Base-by-base conservation (phyloP, 2,329 filamentous ascomycete species). In the Pyrenochaeta sp. region DNA sequence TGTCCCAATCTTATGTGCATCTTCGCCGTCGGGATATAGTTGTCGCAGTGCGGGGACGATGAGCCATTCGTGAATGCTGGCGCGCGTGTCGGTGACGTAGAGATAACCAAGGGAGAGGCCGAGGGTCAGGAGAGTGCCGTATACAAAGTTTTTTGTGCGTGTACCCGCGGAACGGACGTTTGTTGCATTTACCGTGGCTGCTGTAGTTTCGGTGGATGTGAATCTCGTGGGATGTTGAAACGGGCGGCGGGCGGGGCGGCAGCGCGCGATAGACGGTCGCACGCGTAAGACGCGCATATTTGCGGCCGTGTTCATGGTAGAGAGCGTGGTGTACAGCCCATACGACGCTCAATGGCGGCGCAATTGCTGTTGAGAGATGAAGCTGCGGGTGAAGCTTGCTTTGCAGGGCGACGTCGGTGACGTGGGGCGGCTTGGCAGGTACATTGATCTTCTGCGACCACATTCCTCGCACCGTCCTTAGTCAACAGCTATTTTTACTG, bases 1-100 rank as follows among this genome's bases (percentile, higher is more conserved):
- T 2, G 91, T 92, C 45, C 91, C 90, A 18, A 83, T 81, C 69
- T 96, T 89, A 74, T 99, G 95, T n/a, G 94, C 95, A 33, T 96
- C 92, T 76, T 99, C 95, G 52, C 90, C 90, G 66, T 95, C 90
- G 4, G 88, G 83, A 74, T 86, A 89, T 52, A 90, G 52, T 46
- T 82, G 77, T 44, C 91, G 87, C 4, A 95, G 71, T 15, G 87
- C 70, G 0, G 84, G 90, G 2, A 90, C 77, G 15, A 82, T 74
- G 15, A 82, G 71, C 72, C 79, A 84, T 73, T 79, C 75, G 67
- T 85, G 82, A 20, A 84, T 67, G 63, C 80, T 79, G 5, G 82
- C 81, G 51, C 82, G 80, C 2, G 82, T 83, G 60, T 85, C 82
- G 44, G 82, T 84, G 48, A 78, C 65, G 63, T 84, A 84, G 53